phyloP scores from a whole-genome alignment of 2,329 filamentous ascomycete species.

The Dissoconium aciculare region DNA sequence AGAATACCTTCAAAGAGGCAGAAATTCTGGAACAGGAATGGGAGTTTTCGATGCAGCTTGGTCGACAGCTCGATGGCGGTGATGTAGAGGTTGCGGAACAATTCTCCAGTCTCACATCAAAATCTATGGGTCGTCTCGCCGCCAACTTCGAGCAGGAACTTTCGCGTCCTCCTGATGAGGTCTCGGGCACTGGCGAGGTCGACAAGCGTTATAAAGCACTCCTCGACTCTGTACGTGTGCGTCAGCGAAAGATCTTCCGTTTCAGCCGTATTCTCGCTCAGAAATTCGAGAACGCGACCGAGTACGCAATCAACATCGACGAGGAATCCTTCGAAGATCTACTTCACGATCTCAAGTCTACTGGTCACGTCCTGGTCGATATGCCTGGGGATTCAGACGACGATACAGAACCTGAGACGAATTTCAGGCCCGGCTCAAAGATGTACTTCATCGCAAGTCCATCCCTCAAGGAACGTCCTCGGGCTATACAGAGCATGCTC shows the following conservation, averaged over 20 bases:
- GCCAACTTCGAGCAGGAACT: slow-evolving; percentile 86
- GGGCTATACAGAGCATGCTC: slow-evolving; percentile 74
- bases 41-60: slow-evolving; percentile 92
- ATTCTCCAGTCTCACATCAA: slow-evolving; percentile 84
- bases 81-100: slow-evolving; percentile 96
- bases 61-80: slow-evolving; percentile 76
- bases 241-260: slow-evolving; percentile 89
- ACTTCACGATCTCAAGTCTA: slow-evolving; percentile 63
- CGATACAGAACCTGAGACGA: slow-evolving; percentile 27
- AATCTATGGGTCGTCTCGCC: slow-evolving; percentile 76
- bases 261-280: slow-evolving; percentile 84
- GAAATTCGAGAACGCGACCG: slow-evolving; percentile 90
- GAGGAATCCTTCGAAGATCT: slow-evolving; percentile 58
- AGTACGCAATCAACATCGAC: slow-evolving; percentile 72
- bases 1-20: slow-evolving; percentile 98
- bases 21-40: slow-evolving; percentile 95
- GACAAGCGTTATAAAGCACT: slow-evolving; percentile 94
- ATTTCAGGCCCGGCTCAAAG: slow-evolving; percentile 32
- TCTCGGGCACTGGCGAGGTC: slow-evolving; percentile 57
- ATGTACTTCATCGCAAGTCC: slow-evolving; percentile 69
- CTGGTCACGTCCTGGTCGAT: slow-evolving; percentile 77
- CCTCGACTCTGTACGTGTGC: slow-evolving; percentile 85
- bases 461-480: slow-evolving; percentile 55
- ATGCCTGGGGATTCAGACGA: slow-evolving; percentile 41
- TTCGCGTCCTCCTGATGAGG: slow-evolving; percentile 69